Evolutionary conservation across 108 stramenopile genomes (phyloP).

Genomic region (Skeletonema marinoi): DNA sequence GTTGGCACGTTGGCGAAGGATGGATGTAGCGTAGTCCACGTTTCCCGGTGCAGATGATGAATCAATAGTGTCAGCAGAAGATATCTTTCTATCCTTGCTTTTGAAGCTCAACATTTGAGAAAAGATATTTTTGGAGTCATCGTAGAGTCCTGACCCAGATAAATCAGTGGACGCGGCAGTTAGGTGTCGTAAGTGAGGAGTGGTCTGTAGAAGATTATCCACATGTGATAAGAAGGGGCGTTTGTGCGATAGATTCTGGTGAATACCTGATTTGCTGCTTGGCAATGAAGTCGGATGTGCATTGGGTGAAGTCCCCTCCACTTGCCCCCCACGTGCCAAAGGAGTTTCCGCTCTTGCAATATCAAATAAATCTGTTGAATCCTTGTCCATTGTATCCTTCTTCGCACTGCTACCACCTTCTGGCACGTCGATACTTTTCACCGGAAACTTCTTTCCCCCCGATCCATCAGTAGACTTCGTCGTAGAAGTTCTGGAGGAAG

Average conservation of each 20-base stretch:
- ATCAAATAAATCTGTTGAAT: neutral
- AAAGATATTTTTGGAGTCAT: constrained; percentile 27
- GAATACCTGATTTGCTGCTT: neutral
- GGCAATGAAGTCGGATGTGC: neutral
- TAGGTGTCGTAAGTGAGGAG: constrained; percentile 79
- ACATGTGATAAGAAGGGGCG: constrained; percentile 54
- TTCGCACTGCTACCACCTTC: neutral
- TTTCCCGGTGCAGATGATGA: neutral
- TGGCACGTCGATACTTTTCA: neutral
- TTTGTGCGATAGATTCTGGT: neutral
- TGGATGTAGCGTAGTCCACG: constrained; percentile 57
- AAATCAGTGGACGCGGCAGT: constrained; percentile 75
- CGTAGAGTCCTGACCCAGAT: constrained; percentile 50
- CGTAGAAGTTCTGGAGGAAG: constrained; percentile 1
- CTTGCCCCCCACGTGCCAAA: constrained; percentile 3
- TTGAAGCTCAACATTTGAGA: constrained; percentile 9
- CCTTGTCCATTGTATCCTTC: neutral
- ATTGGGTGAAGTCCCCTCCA: neutral
- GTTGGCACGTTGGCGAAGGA: constrained; percentile 67
- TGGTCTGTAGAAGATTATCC: constrained; percentile 65
- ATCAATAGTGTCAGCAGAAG: neutral
- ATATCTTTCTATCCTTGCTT: neutral
- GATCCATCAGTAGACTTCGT: neutral
- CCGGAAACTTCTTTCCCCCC: neutral
- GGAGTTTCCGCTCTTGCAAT: constrained; percentile 11